Conservation (phyloP, 2,329 filamentous ascomycete species). For the Aspergillus versicolor region DNA sequence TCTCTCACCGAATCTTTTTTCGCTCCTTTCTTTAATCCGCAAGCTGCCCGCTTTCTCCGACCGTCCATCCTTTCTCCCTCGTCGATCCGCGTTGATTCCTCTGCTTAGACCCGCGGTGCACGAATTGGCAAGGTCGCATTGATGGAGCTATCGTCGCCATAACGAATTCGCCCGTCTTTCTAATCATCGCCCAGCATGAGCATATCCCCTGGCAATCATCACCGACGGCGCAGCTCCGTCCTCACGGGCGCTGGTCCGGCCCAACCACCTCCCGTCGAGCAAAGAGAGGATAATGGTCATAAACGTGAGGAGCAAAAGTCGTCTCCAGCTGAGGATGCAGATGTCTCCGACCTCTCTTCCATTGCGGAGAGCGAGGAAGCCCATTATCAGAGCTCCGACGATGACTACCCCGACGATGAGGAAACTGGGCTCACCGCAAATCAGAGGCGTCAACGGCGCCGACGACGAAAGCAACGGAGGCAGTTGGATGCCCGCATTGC, state of each 20-base stretch:
- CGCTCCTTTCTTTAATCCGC: constrained; percentile 4
- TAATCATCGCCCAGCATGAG: constrained; percentile 29
- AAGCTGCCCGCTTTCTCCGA: neutral
- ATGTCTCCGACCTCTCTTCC: constrained; percentile 42
- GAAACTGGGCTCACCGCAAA: constrained; percentile 80
- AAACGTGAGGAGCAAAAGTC: constrained; percentile 37
- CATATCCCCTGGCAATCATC: constrained; percentile 32
- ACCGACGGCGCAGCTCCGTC: constrained; percentile 40
- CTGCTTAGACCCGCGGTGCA: neutral
- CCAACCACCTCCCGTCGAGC: constrained; percentile 32
- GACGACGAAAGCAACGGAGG: constrained; percentile 66
- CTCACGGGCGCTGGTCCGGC: constrained; percentile 48
- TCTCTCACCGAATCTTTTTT: constrained; percentile 12
- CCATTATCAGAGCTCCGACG: constrained; percentile 63
- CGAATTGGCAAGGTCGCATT: constrained; percentile 8
- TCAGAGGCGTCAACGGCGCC: constrained; percentile 65
- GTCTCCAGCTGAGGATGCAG: constrained; percentile 35
- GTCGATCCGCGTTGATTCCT: neutral
- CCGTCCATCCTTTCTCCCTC: neutral
- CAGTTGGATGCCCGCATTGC: constrained; percentile 69
- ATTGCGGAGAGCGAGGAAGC: constrained; percentile 54
- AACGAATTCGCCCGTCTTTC: constrained; percentile 1
- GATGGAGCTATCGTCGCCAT: constrained; percentile 15
- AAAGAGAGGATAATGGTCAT: constrained; percentile 25
- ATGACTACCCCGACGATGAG: constrained; percentile 79